Conservation (phyloP, 352 stramenopile species). For the Phytopythium aichiense region DNA sequence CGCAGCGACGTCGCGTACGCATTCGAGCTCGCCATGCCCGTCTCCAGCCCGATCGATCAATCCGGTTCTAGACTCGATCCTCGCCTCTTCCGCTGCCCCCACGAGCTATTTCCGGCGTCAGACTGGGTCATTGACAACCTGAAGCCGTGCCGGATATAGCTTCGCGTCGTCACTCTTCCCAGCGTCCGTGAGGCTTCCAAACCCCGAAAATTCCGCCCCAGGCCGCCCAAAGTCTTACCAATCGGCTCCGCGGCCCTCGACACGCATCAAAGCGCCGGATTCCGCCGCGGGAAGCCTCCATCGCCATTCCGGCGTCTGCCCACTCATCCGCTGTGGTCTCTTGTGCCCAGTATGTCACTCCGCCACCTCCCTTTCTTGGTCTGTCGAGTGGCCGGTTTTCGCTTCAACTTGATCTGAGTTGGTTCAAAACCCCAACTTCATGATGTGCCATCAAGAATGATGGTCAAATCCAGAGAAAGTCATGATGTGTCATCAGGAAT, state of each 20-base stretch:
- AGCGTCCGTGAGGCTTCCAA: neutral
- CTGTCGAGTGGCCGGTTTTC: neutral
- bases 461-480: neutral
- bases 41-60: neutral
- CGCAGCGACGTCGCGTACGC: slow-evolving; percentile 38
- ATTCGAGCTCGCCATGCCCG: slow-evolving; percentile 32
- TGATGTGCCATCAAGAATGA: slow-evolving; percentile 6
- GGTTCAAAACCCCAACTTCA: neutral
- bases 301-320: neutral
- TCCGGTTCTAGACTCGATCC: slow-evolving; percentile 1
- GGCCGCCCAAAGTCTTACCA: neutral
- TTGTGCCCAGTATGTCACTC: neutral
- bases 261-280: neutral
- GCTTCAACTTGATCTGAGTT: slow-evolving; percentile 5
- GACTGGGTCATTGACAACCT: neutral
- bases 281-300: neutral
- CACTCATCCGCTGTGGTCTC: neutral
- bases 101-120: neutral
- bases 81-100: neutral
- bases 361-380: neutral
- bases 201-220: neutral
- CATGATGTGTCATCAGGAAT: slow-evolving; percentile 8
- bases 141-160: neutral
- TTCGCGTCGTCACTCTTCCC: neutral
- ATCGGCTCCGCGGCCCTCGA: neutral